Evolutionary conservation across 352 stramenopile species (phyloP), one percentile per base, ranked within the genome.

Genomic region (Phytophthora fragariaefolia): DNA sequence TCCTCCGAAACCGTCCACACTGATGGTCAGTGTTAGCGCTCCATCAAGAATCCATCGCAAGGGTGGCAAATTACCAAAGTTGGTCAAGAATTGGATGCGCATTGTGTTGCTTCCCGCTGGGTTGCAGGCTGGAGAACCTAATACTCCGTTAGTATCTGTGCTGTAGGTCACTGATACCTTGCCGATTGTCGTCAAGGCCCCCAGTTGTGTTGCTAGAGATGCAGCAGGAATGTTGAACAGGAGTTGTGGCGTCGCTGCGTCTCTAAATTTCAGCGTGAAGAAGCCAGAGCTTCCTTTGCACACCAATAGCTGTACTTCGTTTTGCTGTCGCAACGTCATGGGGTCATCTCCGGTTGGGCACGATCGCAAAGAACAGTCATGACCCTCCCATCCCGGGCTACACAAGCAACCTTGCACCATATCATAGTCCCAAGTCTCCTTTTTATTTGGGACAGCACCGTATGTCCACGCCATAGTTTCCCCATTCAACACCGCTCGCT

Each of bases 321-420:
- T 96, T 51, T 78, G 58, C 66, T 98, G 87, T 7, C 47, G 61
- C 1, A 54, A 43, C 0, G 91, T 96, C 63, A 93, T 76, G 2
- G 91, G 91, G 63, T 97, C 89, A 63, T 98, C 95, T 51, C 92
- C 93, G 17, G 83, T 93, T 6, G 90, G 91, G 61, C 94, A 98
- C 17, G 85, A 91, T n/a, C 89, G 71, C 51, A 76, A 71, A 13
- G 81, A 86, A 75, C 95, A 98, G 54, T 96, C 89, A 56, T 97
- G 80, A n/a, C 93, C 94, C 52, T 86, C 85, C 83, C 90, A 98
- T 17, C 92, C 93, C 38, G 80, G 24, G 36, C 90, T 89, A 70
- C 93, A 98, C 22, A 89, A 80, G 72, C 92, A 98, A 23, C 88
- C 88, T 46, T 89, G 88, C 38, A 86, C 69, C 66, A 94, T 82